phyloP scores from a whole-genome alignment of 306 rosid species.

The Rubus idaeus region DNA sequence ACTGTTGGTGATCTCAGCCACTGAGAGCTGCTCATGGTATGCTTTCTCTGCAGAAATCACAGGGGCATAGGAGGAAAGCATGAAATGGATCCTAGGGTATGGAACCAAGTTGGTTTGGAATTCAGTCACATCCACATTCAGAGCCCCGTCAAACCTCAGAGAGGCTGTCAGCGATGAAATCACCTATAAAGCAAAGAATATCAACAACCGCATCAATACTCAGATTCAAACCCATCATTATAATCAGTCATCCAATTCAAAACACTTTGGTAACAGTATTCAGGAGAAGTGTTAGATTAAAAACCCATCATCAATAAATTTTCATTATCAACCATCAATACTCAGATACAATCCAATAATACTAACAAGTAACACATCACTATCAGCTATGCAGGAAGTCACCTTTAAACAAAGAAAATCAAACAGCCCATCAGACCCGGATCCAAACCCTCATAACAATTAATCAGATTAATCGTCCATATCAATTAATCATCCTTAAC shows the following conservation, averaged over 20 bases:
- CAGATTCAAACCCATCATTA: not conserved
- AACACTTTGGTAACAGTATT: not conserved
- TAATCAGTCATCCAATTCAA: not conserved
- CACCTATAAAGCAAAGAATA: slow-evolving; percentile 38
- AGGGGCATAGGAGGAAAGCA: slow-evolving; percentile 90
- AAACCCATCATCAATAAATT: too few relatives aligned
- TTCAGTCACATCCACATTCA: slow-evolving; percentile 82
- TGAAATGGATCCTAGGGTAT: slow-evolving; percentile 85
- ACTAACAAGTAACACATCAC: not conserved
- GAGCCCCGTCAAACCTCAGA: slow-evolving; percentile 80
- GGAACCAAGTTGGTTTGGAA: slow-evolving; percentile 91
- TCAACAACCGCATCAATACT: not conserved
- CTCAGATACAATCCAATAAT: too few relatives aligned
- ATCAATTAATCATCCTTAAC: too few relatives aligned
- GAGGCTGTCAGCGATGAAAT: slow-evolving; percentile 92
- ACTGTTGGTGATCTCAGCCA: slow-evolving; percentile 84
- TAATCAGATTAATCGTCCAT: too few relatives aligned
- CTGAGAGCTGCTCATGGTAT: slow-evolving; percentile 80
- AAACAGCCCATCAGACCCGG: too few relatives aligned
- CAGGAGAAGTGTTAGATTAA: not conserved
- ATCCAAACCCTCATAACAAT: too few relatives aligned
- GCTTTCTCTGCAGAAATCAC: slow-evolving; percentile 89
- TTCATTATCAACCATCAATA: too few relatives aligned
- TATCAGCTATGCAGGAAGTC: not conserved
- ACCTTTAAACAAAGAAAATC: too few relatives aligned